Evolutionary conservation across 345 rosid species (phyloP).

Genomic region (Citrus sp.): DNA sequence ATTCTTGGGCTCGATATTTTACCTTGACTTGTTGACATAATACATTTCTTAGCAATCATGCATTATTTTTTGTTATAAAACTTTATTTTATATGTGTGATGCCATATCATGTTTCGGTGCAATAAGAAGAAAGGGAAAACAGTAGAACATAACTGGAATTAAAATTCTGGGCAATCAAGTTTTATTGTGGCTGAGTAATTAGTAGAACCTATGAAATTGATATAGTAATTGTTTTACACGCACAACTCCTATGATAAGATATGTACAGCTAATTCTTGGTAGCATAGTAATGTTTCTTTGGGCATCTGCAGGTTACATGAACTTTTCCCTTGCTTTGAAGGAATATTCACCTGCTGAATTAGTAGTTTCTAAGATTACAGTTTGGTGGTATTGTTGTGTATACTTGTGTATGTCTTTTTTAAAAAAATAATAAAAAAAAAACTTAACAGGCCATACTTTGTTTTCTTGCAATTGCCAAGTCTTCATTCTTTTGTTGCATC

Average conservation of each 20-base stretch:
- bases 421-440: not conserved
- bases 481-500: not conserved
- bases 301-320: not conserved
- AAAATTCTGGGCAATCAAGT: not conserved
- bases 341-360: not conserved
- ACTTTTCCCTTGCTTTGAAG: not conserved
- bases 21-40: not conserved
- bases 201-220: not conserved
- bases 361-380: not conserved
- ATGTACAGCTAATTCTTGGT: not conserved
- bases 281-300: not conserved
- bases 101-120: not conserved
- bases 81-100: not conserved
- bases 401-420: not conserved
- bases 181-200: not conserved
- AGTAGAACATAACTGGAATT: not conserved
- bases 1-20: not conserved
- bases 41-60: not conserved
- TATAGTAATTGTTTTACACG: not conserved
- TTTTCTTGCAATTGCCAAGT: not conserved
- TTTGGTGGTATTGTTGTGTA: not conserved
- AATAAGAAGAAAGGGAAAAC: not conserved
- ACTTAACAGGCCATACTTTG: not conserved
- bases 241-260: not conserved
- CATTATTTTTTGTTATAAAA: not conserved